A percentile compares a stretch with the other conserved stretches of the same genome.
phyloP scores from a whole-genome alignment of 768 basidiomycete genomes.

The Lactarius sanguifluus region DNA sequence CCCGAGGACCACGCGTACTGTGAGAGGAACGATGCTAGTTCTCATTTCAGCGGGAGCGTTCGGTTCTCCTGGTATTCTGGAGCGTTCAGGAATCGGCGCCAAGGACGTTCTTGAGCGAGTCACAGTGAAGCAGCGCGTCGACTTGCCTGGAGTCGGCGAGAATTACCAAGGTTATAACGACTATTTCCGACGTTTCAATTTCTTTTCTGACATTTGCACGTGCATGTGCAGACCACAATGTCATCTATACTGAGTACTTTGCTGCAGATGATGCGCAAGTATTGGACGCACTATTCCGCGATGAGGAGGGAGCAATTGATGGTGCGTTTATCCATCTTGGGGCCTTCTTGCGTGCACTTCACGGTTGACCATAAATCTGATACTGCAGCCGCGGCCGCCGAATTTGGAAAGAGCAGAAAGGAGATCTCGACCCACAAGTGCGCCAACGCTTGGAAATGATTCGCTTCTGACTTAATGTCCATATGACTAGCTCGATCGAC shows the following conservation, averaged over 20 bases:
- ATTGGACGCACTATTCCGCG: slow-evolving; percentile 26
- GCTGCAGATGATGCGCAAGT: slow-evolving; percentile 27
- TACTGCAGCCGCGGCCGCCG: slow-evolving; percentile 36
- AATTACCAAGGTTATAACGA: slow-evolving; percentile 36
- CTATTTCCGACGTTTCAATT: neutral
- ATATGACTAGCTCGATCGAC: slow-evolving; percentile 30
- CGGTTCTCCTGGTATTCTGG: slow-evolving; percentile 42
- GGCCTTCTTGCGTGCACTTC: neutral
- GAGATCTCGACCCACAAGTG: slow-evolving; percentile 57
- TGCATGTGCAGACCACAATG: slow-evolving; percentile 21
- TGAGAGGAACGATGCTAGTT: slow-evolving; percentile 39
- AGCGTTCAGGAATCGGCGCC: slow-evolving; percentile 50
- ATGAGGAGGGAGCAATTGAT: slow-evolving; percentile 22
- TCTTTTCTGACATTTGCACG: slow-evolving; percentile 11
- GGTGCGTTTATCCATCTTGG: slow-evolving; percentile 29
- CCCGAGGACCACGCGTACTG: slow-evolving; percentile 32
- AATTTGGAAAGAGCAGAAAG: slow-evolving; percentile 40
- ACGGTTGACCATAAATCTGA: neutral
- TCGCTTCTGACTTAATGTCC: neutral
- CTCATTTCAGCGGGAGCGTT: slow-evolving; percentile 43
- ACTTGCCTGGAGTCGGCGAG: slow-evolving; percentile 40
- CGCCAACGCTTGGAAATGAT: slow-evolving; percentile 34
- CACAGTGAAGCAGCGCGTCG: slow-evolving; percentile 36
- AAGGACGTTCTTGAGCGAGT: slow-evolving; percentile 34
- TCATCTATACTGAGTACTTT: slow-evolving; percentile 23